phyloP scores from a whole-genome alignment of 176 grass and related monocot genomes.

The Hordeum marinum region DNA sequence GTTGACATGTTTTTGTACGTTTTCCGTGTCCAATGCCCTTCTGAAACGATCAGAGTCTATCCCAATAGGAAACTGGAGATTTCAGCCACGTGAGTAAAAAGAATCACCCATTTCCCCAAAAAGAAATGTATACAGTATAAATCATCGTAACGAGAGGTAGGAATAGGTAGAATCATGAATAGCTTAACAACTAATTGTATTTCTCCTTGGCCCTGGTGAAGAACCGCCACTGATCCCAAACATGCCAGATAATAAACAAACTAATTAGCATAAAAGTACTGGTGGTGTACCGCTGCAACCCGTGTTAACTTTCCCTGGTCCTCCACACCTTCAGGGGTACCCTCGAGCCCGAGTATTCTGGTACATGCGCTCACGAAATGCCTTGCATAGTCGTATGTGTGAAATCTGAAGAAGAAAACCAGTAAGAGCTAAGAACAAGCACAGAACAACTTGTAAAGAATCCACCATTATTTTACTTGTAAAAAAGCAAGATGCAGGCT shows the following conservation, averaged over 20 bases:
- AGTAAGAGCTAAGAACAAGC: neutral
- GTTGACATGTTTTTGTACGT: conserved; percentile 72
- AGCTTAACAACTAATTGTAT: no score
- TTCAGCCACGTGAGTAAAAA: conserved; percentile 49
- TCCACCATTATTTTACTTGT: no score
- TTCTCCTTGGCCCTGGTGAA: no score
- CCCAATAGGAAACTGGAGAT: conserved; percentile 99
- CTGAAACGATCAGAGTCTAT: conserved; percentile 99
- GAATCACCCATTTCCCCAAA: conserved; percentile 25
- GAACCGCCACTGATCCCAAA: neutral
- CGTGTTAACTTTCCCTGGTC: conserved; percentile 93
- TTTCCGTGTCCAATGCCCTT: conserved; percentile 70
- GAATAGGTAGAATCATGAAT: neutral
- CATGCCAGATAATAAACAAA: neutral
- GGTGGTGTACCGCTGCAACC: conserved; percentile 79
- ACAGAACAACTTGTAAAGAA: neutral
- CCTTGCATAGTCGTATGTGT: conserved; percentile 89
- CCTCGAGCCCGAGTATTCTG: conserved; percentile 97
- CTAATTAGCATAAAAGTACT: neutral
- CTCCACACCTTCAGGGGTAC: conserved; percentile 96
- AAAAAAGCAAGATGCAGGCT: conserved; percentile 21
- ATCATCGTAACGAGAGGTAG: neutral
- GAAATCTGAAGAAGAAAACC: conserved; percentile 50
- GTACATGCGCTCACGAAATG: conserved; percentile 97
- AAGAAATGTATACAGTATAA: conserved; percentile 21